phyloP scores from a whole-genome alignment of 2,329 filamentous ascomycete genomes.

The Colletotrichum tabaci region DNA sequence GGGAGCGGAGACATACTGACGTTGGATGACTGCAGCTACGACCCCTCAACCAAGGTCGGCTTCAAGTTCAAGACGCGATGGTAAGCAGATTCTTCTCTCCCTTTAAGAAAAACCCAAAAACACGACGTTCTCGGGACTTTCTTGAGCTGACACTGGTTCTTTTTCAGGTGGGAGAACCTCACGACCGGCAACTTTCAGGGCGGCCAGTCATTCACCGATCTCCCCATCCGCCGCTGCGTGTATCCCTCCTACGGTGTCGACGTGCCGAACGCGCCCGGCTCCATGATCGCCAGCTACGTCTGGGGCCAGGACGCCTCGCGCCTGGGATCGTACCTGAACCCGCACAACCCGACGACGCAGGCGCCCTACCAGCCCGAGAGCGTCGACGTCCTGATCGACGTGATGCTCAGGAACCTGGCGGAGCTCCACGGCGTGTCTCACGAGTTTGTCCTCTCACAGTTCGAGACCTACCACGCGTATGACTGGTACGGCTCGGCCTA shows the following conservation, averaged over 20 bases:
- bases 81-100: conserved; percentile 25
- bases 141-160: not conserved
- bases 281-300: conserved; percentile 47
- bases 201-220: conserved; percentile 48
- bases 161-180: conserved; percentile 44
- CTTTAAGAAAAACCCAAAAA: not conserved
- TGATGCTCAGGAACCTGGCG: conserved; percentile 44
- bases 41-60: conserved; percentile 49
- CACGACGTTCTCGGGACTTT: too few relatives aligned
- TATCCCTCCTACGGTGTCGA: conserved; percentile 52
- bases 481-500: conserved; percentile 47
- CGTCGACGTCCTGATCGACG: conserved; percentile 43
- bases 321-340: conserved; percentile 46
- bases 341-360: conserved; percentile 41
- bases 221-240: conserved; percentile 51
- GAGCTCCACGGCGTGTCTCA: conserved; percentile 45
- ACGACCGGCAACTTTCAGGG: conserved; percentile 45
- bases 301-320: conserved; percentile 48
- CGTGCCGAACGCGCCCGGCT: conserved; percentile 43
- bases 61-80: conserved; percentile 50
- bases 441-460: conserved; percentile 43
- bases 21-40: conserved; percentile 42
- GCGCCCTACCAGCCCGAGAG: conserved; percentile 41
- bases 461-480: conserved; percentile 44
- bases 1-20: not conserved